Conservation (phyloP, 208 protist genomes). For the Trypanosoma theileri region DNA sequence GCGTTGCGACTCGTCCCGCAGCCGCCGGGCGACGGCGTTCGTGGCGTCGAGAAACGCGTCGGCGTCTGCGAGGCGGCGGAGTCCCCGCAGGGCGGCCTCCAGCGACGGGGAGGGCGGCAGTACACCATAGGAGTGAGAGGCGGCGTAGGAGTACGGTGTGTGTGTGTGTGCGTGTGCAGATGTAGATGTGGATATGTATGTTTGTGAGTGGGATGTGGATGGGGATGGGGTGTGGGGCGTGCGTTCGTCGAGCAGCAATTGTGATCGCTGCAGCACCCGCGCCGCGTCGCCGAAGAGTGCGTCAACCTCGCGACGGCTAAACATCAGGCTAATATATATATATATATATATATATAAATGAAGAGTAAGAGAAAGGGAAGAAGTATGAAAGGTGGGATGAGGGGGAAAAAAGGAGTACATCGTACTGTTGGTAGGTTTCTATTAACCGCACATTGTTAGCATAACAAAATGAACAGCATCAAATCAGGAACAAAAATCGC, state of each 20-base stretch:
- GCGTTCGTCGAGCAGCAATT: conserved; percentile 53
- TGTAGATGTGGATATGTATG: too few relatives aligned
- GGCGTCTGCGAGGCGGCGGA: conserved; percentile 36
- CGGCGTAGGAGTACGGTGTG: too few relatives aligned
- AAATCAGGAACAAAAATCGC: too few relatives aligned
- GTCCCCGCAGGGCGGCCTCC: conserved; percentile 13
- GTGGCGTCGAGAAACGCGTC: conserved; percentile 48
- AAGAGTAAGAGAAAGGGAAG: conserved; percentile 14
- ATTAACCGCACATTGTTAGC: too few relatives aligned
- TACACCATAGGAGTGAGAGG: conserved; percentile 2
- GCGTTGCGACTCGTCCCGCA: conserved; percentile 30
- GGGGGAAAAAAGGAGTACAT: conserved; percentile 1
- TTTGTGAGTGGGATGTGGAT: too few relatives aligned
- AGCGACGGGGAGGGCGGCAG: conserved; percentile 18
- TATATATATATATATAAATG: conserved; percentile 6
- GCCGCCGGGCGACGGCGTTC: conserved; percentile 29
- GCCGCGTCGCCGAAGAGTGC: conserved; percentile 49
- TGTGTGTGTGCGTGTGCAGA: too few relatives aligned
- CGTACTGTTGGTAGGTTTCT: background rate
- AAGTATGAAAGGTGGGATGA: conserved; percentile 18
- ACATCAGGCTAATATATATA: conserved; percentile 34
- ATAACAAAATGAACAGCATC: too few relatives aligned
- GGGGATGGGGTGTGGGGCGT: conserved; percentile 8
- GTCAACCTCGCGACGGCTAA: conserved; percentile 45
- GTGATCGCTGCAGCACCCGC: conserved; percentile 43